Evolutionary conservation across 768 basidiomycete species (phyloP), one percentile per base, ranked within the genome.

Genomic region (Suillus occidentalis): DNA sequence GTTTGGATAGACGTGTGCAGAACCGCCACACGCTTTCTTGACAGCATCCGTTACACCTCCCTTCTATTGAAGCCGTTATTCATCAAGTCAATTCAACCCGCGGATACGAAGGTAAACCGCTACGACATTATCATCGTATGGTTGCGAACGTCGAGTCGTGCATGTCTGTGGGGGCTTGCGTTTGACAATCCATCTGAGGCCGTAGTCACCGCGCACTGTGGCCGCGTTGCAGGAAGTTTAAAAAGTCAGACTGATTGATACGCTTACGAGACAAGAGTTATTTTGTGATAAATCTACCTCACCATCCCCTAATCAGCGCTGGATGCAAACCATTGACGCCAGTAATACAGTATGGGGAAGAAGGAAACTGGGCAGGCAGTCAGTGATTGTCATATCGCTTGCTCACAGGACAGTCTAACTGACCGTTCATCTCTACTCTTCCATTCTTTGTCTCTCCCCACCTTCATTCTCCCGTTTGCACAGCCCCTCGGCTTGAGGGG

Each of bases 251-350:
- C 20, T 62, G 63, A 52, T 64, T 49, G 28, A 61, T 43, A 57
- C 1, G 37, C 3, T 47, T n/a, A 22, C 9, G 43, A 34, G 7
- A 25, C 28, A 45, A 43, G 18, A 9, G 18, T 94, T 65, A 99
- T 96, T 78, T 97, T 95, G 68, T 96, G 91, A 73, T 99, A 98
- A 63, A 98, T 95, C 0, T 90, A 89, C 96, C 7, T 91, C 94
- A 71, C 8, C 18, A 31, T 53, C 16, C 7, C 18, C 52, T 98
- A 95, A 68, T 97, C 89, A 18, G 88, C 89, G 3, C 97, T 95
- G 72, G 98, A 99, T 79, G 82, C 88, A 69, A 97, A 95, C 80
- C 96, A 95, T 91, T 62, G 42, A 28, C 8, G 25, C 16, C 49
- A 50, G 22, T 50, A 50, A 16, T 28, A 25, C 8, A 14, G 14